Base-by-base conservation (phyloP, 164 flowering plant genomes). In the Akebia trifoliata region DNA sequence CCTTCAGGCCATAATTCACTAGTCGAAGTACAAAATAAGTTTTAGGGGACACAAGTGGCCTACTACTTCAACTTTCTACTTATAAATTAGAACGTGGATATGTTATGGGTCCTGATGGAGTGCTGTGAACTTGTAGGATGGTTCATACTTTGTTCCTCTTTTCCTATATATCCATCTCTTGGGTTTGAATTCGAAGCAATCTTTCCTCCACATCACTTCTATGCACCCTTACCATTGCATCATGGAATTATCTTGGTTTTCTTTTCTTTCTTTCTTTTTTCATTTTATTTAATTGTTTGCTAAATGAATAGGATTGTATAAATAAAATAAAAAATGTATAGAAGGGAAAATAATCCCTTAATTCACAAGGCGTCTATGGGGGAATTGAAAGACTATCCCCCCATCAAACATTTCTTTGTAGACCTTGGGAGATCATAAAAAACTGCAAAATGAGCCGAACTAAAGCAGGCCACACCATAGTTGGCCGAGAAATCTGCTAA, bases 71-170 rank as follows among this genome's bases (percentile, higher is more conserved):
- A 81, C 68, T 0, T 71, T 72, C 57, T 74, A 82, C 54, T 78
- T 70, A 35, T 72, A 58, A 63, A 81, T 30, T 44, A 81, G 57
- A 20, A 6, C 86, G 82, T 11, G 77, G 15, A 44, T 84, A 79
- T 21, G 69, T 73, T 57, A 84, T 73, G 7, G 86, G 84, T 11
- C 86, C 86, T 0, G 76, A 48, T 79, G 77, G 65, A 82, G 71
- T 4, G 67, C 69, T 34, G 66, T 52, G 60, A 71, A 82, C 47
- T 76, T 82, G 56, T 67, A 63, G 0, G 74, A 59, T 12, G 72
- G 74, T 26, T 64, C 74, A 20, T 67, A 59, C 15, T 42, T 63
- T 4, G 78, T 63, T 18, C 62, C 35, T 29, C 80, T 80, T 20
- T 24, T 4, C 18, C 66, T 71, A 1, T 61, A 36, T 14, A 80